phyloP scores from a whole-genome alignment of 2,329 filamentous ascomycete genomes.

The Cephalotrichum gorgonifer region DNA sequence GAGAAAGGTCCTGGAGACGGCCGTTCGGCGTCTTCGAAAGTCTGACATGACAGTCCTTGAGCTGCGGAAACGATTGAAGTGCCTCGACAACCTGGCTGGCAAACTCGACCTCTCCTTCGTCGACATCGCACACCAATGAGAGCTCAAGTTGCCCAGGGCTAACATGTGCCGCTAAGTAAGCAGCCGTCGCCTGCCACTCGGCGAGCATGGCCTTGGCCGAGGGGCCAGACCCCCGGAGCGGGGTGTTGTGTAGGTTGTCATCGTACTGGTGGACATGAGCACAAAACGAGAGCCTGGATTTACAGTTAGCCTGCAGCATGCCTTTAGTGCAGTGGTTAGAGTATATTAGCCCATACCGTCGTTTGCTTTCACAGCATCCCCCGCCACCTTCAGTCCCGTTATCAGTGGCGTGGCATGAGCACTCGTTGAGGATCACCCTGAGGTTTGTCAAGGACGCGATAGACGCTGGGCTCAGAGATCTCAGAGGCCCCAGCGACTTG shows the following conservation, averaged over 20 bases:
- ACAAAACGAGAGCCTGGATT: neutral
- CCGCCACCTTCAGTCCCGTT: neutral
- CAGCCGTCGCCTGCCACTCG: neutral
- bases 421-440: neutral
- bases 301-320: neutral
- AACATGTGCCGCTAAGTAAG: neutral
- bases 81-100: neutral
- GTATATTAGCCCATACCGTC: neutral
- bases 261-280: neutral
- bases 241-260: neutral
- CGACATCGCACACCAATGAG: neutral
- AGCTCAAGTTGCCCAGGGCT: neutral
- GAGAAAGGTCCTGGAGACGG: neutral
- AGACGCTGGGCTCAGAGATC: neutral
- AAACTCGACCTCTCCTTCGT: neutral
- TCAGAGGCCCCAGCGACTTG: neutral
- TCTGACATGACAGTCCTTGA: neutral
- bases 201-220: neutral
- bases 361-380: neutral
- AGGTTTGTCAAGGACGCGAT: neutral
- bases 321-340: neutral
- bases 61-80: neutral
- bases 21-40: neutral
- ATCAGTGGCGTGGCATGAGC: neutral
- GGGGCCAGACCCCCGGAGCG: neutral